Conservation (phyloP, 1,284 basidiomycete species). For the Ganoderma multipileum region DNA sequence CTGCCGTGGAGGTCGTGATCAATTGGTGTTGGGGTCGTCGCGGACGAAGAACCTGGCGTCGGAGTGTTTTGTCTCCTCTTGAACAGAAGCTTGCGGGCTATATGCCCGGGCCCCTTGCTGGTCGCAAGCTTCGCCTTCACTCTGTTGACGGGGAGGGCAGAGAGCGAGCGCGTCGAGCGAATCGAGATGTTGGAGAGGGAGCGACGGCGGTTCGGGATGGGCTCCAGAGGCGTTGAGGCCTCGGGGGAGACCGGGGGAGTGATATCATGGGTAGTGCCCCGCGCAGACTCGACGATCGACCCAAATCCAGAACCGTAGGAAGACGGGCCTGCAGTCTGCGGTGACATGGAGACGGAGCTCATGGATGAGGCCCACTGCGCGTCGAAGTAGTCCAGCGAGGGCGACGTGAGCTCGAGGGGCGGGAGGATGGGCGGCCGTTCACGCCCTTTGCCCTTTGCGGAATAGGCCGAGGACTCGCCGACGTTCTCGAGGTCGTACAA, state of each 20-base stretch:
- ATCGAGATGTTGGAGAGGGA: slow-evolving; percentile 64
- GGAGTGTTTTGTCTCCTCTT: slow-evolving; percentile 41
- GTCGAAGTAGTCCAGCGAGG: slow-evolving; percentile 53
- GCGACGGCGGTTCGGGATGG: slow-evolving; percentile 52
- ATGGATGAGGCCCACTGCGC: slow-evolving; percentile 48
- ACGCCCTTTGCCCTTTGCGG: slow-evolving; percentile 59
- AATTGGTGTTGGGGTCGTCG: slow-evolving; percentile 18
- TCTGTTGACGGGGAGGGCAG: slow-evolving; percentile 53
- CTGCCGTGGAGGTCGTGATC: slow-evolving; percentile 36
- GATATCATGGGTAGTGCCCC: slow-evolving; percentile 29
- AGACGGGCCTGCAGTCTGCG: slow-evolving; percentile 57
- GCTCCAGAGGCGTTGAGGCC: slow-evolving; percentile 26
- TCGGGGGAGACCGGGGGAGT: slow-evolving; percentile 26
- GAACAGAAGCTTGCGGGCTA: slow-evolving; percentile 62
- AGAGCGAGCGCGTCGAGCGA: slow-evolving; percentile 50
- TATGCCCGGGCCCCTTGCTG: slow-evolving; percentile 51
- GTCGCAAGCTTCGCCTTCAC: slow-evolving; percentile 54
- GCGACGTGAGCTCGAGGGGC: slow-evolving; percentile 63
- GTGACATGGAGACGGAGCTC: slow-evolving; percentile 23
- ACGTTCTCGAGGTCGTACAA: slow-evolving; percentile 28
- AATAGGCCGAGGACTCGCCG: slow-evolving; percentile 28
- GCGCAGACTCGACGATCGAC: slow-evolving; percentile 32
- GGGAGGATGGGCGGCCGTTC: slow-evolving; percentile 68
- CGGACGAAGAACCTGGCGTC: slow-evolving; percentile 19
- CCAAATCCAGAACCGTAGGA: slow-evolving; percentile 53